A percentile compares a stretch with the other conserved stretches of the same genome.
These are phyloP conservation scores for Penicillium hesseltinei DNA, from an alignment of 2,329 filamentous ascomycete genomes.

Conservation along the genomic window DNA sequence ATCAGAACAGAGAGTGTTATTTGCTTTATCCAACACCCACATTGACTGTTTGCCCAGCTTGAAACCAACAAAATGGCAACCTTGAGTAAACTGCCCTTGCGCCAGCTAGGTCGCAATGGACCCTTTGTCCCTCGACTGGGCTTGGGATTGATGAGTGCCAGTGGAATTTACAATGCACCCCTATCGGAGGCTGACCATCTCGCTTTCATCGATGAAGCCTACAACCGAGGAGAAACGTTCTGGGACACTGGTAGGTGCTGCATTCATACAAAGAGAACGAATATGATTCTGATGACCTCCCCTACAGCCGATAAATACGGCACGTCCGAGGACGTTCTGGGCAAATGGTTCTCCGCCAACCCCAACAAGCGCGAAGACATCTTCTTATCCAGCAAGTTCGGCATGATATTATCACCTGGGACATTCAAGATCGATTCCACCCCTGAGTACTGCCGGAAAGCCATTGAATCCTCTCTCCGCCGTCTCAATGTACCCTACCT, in stretches of 20 bases:
- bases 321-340: conserved; percentile 41
- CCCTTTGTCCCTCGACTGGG: conserved; percentile 30
- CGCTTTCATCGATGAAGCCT: conserved; percentile 46
- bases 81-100: not conserved
- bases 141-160: conserved; percentile 31
- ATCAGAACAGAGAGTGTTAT: not conserved
- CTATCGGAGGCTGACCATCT: conserved; percentile 45
- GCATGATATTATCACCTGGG: not conserved
- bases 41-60: not conserved
- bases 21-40: not conserved
- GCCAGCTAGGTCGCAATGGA: conserved; percentile 29
- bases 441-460: not conserved
- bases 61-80: not conserved
- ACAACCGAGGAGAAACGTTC: conserved; percentile 44
- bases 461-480: not conserved
- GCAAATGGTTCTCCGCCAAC: not conserved
- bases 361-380: not conserved
- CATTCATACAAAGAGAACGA: not conserved
- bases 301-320: conserved; percentile 40
- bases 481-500: not conserved
- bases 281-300: not conserved
- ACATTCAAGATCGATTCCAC: not conserved
- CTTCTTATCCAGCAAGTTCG: not conserved
- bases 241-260: conserved; percentile 42
- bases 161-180: conserved; percentile 30